These are phyloP conservation scores for Paecilomyces niveus DNA, from an alignment of 2,329 filamentous ascomycete species.

Conservation along the genomic window DNA sequence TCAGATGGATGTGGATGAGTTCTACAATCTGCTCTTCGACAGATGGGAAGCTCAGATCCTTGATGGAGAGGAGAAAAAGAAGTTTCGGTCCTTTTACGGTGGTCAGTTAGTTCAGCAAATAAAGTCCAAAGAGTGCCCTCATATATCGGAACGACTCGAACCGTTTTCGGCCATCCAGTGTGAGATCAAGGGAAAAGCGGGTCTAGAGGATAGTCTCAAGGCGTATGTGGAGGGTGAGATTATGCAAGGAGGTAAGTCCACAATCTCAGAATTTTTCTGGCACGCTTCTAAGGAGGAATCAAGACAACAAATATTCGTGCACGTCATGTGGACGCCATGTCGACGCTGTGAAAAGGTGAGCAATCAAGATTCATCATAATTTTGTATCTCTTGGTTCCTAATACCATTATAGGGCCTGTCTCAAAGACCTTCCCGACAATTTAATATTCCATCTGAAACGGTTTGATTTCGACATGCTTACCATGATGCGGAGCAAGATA, in stretches of 20 bases:
- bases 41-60: slow-evolving; percentile 78
- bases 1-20: slow-evolving; percentile 98
- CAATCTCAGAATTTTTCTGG: too few relatives aligned
- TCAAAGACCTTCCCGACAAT: slow-evolving; percentile 89
- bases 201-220: slow-evolving; percentile 76
- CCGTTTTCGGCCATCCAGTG: slow-evolving; percentile 92
- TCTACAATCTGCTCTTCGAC: slow-evolving; percentile 90
- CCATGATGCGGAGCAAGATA: slow-evolving; percentile 79
- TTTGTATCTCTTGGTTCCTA: too few relatives aligned
- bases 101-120: slow-evolving; percentile 91
- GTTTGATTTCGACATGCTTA: slow-evolving; percentile 49
- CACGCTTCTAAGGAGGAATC: too few relatives aligned
- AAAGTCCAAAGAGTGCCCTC: slow-evolving; percentile 86
- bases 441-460: slow-evolving; percentile 84
- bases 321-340: slow-evolving; percentile 83
- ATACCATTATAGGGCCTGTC: slow-evolving; percentile 56
- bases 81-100: slow-evolving; percentile 77
- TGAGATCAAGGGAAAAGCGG: slow-evolving; percentile 87
- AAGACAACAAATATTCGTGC: slow-evolving; percentile 95
- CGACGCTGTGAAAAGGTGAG: slow-evolving; percentile 72
- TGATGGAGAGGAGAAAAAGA: slow-evolving; percentile 59
- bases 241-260: slow-evolving; percentile 62
- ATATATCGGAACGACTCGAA: slow-evolving; percentile 85
- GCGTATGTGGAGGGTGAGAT: slow-evolving; percentile 96
- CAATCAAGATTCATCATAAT: too few relatives aligned